Conservation (phyloP, 2,329 filamentous ascomycete species). For the Cladosporium oxysporum region DNA sequence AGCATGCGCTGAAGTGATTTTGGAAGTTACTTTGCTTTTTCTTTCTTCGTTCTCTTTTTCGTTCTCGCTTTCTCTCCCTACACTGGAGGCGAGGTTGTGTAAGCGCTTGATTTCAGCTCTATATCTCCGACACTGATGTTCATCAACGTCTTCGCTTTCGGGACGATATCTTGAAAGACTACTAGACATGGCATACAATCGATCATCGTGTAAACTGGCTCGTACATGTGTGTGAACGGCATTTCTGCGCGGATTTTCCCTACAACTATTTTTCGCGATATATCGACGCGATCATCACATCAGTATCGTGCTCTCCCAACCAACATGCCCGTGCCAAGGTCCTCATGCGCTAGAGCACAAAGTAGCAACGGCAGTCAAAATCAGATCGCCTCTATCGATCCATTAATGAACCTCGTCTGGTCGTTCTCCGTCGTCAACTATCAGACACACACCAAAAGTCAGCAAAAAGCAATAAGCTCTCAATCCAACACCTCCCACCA, state of each 20-base stretch:
- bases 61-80: neutral
- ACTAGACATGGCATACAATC: neutral
- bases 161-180: neutral
- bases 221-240: no score
- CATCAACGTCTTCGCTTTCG: no score
- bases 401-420: slow-evolving; percentile 15
- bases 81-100: neutral
- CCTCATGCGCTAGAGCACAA: no score
- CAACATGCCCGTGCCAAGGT: no score
- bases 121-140: no score
- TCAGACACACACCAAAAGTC: neutral
- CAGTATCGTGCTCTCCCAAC: no score
- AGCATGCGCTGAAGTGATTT: neutral
- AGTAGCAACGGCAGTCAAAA: neutral
- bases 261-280: no score
- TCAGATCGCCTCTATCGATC: neutral
- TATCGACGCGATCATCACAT: no score
- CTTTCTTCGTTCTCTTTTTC: neutral
- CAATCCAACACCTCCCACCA: no score
- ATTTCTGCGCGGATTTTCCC: no score
- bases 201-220: no score
- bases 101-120: no score
- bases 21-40: neutral
- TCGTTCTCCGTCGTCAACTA: slow-evolving; percentile 18
- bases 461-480: neutral